Base-by-base conservation (phyloP, 495 filamentous ascomycete species). In the Beverwykella pulmonaria region DNA sequence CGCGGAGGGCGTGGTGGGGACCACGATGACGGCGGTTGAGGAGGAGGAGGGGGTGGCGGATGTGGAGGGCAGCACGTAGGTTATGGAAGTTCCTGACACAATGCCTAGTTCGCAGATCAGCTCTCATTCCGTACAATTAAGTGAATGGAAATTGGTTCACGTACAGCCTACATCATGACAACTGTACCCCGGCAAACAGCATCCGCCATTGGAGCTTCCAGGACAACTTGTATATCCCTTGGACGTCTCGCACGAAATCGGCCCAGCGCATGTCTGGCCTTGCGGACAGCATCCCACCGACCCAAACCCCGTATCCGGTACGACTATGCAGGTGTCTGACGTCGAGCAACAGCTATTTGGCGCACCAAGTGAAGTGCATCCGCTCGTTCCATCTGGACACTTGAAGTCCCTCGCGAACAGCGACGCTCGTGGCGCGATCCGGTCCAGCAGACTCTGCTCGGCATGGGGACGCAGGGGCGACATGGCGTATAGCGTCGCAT, bases 281-380 rank as follows among this genome's bases (percentile, higher is more conserved):
- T 75, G 75, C 17, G 88, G 88, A 80, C 93, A 98, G 74, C 93
- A 98, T 2, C 92, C 94, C 1, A 97, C 90, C 59, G 85, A 83
- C 0, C 92, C 92, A 34, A 84, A 77, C 0, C 89, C 90, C 1
- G 85, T 88, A 69, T 94, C 86, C n/a, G 80, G 61, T 25, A 95
- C 86, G n/a, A 83, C 70, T 41, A 88, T 80, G 73, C 93, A 98
- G 0, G 78, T 84, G 71, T 90, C 85, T 10, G 81, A 82, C 8
- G 78, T 77, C 9, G 79, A 72, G 75, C 93, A 98, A 78, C 93
- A 98, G 76, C 84, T 88, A 73, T 91, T 85, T 5, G 89, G 86
- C 47, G 84, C 85, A 29, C 84, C 83, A 71, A 96, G 92, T 2
- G 78, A 77, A 30, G 83, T 76, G 75, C 93, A 98, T 61, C 77